Conservation (phyloP, 345 rosid genomes). For the Melaleuca alternifolia region DNA sequence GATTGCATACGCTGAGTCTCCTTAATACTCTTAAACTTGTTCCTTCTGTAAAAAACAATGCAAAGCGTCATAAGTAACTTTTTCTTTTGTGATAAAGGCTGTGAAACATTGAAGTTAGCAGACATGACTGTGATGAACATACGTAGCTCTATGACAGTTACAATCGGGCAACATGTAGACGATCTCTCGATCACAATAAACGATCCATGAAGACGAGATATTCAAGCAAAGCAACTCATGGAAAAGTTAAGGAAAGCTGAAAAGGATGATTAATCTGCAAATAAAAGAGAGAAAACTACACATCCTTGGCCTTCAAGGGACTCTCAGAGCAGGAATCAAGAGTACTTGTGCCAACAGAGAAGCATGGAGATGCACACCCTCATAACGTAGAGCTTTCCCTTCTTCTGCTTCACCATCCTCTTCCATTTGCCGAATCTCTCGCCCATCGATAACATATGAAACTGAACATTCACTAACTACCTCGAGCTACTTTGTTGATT, state of each 20-base stretch:
- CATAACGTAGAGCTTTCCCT: conserved; percentile 22
- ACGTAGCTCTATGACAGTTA: background rate
- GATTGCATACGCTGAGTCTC: background rate
- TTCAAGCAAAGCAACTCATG: background rate
- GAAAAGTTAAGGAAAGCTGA: background rate
- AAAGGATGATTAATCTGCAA: background rate
- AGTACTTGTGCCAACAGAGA: conserved; percentile 27
- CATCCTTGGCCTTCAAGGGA: background rate
- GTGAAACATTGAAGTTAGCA: background rate
- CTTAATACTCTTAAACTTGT: background rate
- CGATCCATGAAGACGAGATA: background rate
- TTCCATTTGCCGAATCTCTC: conserved; percentile 11
- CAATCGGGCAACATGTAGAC: background rate
- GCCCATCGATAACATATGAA: background rate
- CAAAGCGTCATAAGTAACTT: background rate
- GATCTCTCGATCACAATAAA: background rate
- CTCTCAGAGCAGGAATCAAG: background rate
- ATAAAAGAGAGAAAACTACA: background rate
- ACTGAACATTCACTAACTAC: background rate
- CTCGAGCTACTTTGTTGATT: background rate
- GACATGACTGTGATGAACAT: background rate
- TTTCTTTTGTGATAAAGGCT: background rate
- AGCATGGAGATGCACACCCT: conserved; percentile 26
- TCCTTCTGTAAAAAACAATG: background rate
- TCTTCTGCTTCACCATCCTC: conserved; percentile 28